Percentiles rank a stretch among this genome's conserved stretches.
Evolutionary conservation across 148 eudicot genomes (phyloP).

Genomic region (Rheum nobile): DNA sequence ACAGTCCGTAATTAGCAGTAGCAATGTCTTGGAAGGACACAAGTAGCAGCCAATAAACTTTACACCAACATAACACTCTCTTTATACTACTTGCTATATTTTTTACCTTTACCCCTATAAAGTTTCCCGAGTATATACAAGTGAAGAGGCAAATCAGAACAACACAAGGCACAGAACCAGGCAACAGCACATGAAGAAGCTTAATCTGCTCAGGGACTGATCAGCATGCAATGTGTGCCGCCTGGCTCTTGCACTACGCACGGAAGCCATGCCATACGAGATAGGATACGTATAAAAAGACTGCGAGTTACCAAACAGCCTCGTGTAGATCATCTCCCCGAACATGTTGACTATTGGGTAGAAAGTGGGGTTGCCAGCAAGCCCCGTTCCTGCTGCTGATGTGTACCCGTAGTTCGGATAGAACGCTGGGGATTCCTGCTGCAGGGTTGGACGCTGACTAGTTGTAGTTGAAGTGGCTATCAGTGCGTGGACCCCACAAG

Average conservation of each 20-base stretch:
- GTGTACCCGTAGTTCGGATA: neutral
- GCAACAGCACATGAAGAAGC: conserved; percentile 8
- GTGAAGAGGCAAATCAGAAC: neutral
- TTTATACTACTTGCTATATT: neutral
- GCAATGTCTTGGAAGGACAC: neutral
- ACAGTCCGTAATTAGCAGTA: neutral
- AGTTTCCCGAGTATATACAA: neutral
- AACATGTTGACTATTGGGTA: neutral
- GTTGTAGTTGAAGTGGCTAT: conserved; percentile 13
- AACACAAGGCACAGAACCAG: neutral
- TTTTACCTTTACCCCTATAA: neutral
- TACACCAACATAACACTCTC: neutral
- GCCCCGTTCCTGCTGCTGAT: conserved; percentile 13
- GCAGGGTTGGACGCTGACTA: conserved; percentile 10
- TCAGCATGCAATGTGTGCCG: neutral
- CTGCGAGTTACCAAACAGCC: neutral
- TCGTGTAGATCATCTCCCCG: neutral
- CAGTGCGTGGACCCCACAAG: neutral
- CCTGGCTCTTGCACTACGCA: conserved; percentile 3
- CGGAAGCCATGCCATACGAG: conserved; percentile 1
- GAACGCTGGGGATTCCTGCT: neutral
- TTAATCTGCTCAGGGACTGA: neutral
- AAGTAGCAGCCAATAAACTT: neutral
- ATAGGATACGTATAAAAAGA: conserved; percentile 21
- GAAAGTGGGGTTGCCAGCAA: neutral